Evolutionary conservation across 768 basidiomycete genomes (phyloP), one percentile per base, ranked within the genome.

Genomic region (Suillus americanus): DNA sequence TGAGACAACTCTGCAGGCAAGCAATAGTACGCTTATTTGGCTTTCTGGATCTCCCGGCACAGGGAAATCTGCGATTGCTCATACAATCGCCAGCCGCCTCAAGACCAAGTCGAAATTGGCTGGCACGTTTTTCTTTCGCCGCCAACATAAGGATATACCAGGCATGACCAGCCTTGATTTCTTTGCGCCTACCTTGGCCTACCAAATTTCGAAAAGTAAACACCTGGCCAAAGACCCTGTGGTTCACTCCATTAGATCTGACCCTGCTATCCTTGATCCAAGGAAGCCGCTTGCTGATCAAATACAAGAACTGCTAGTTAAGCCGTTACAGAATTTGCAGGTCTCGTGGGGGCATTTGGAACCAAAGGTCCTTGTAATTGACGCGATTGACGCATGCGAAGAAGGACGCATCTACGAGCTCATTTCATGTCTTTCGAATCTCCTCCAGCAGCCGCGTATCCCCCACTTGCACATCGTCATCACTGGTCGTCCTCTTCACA

Each of bases 261-360:
- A 59, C 18, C 56, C 56, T 59, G 10, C 6, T 20, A 41, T 59
- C 18, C 56, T 59, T 40, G 56, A 59, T 59, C 56, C 56, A 59
- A 41, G 9, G 38, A 59, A 13, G 18, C 18, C 56, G 9, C 38
- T 59, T 23, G 23, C 38, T 28, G 37, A 28, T 5, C 56, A 59
- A 41, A 40, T 59, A 3, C 38, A 7, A 57, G 10, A 13, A 1
- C 56, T 59, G 5, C 14, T 59, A 20, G 38, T 59, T 10, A 28
- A 59, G 25, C 56, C 56, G 5, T 40, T 59, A 2, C 23, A 59
- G 5, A 41, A 59, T 59, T 20, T 59, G 56, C 23, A 28, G 16
- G 23, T 40, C 23, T 38, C 56, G 5, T 57, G 56, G 56, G 9
- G 38, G 16, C 23, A n/a, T 38, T 40, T 2, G 10, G 25, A 59